phyloP scores from a whole-genome alignment of 352 stramenopile species.

The Blastocystis sp. region DNA sequence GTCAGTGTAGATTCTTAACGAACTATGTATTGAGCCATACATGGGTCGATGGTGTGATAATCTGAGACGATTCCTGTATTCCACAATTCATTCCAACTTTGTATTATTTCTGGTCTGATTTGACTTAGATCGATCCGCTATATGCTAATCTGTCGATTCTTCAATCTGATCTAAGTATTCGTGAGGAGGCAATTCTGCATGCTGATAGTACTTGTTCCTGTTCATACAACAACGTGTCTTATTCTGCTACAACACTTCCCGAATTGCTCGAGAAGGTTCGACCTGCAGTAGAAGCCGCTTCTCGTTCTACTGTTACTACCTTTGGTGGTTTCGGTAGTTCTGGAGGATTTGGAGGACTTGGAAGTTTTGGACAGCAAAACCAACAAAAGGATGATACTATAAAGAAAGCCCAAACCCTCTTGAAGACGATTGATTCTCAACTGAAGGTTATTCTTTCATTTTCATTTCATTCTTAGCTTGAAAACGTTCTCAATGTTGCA shows the following conservation, averaged over 20 bases:
- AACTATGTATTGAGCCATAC: slow-evolving; percentile 12
- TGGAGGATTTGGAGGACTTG: not conserved
- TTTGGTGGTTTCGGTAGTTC: slow-evolving; percentile 6
- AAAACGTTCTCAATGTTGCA: not conserved
- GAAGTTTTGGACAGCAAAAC: not conserved
- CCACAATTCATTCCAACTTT: not conserved
- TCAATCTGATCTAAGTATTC: not conserved
- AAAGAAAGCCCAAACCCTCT: not conserved
- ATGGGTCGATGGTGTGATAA: slow-evolving; percentile 36
- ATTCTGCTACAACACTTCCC: not conserved
- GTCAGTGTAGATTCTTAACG: slow-evolving; percentile 14
- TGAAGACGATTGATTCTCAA: slow-evolving; percentile 1
- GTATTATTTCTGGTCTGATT: not conserved
- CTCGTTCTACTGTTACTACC: not conserved
- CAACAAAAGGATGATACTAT: not conserved
- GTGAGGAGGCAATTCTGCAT: slow-evolving; percentile 4
- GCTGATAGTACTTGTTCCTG: not conserved
- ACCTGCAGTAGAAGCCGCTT: not conserved
- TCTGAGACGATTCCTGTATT: slow-evolving; percentile 48
- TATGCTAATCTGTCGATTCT: not conserved
- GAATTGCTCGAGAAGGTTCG: slow-evolving; percentile 14
- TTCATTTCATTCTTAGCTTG: not conserved
- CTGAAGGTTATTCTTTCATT: not conserved
- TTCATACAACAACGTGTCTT: not conserved
- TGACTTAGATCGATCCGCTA: slow-evolving; percentile 29